Evolutionary conservation across 2,329 filamentous ascomycete genomes (phyloP).

Genomic region (Cryphonectria parasitica): DNA sequence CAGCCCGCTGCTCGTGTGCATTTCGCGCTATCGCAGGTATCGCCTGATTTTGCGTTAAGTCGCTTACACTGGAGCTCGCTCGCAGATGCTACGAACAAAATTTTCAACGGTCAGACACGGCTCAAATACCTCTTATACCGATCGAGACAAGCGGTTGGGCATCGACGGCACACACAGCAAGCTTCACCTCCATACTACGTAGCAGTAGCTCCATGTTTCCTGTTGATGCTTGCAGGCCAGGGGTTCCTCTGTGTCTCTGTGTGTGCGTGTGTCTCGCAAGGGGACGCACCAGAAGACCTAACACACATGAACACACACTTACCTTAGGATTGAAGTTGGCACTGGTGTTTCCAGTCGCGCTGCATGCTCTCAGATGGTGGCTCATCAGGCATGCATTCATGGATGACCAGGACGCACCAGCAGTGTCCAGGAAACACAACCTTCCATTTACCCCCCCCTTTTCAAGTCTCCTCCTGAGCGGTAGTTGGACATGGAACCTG

Average conservation of each 20-base stretch:
- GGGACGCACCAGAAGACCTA: not conserved
- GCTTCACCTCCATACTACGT: not conserved
- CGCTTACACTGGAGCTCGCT: not conserved
- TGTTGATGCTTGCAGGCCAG: not conserved
- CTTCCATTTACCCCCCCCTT: no score
- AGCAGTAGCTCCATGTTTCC: not conserved
- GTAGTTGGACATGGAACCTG: not conserved
- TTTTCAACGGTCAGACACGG: constrained; percentile 32
- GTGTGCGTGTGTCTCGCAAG: not conserved
- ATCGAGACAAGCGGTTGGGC: constrained; percentile 32
- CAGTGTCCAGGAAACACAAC: not conserved
- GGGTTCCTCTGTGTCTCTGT: not conserved
- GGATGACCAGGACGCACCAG: not conserved
- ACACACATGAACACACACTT: not conserved
- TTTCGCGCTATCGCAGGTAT: constrained; percentile 14
- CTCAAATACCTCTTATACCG: constrained; percentile 17
- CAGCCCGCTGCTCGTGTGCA: constrained; percentile 30
- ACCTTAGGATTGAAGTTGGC: not conserved
- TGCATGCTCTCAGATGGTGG: not conserved
- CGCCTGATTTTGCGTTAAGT: constrained; percentile 15
- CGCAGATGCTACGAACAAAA: constrained; percentile 23
- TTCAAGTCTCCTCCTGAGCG: not conserved
- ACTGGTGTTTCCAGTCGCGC: not conserved
- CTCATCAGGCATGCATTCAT: not conserved
- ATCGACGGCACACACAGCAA: constrained; percentile 25